Evolutionary conservation across 106 monocot species (phyloP).

Genomic region (Narthecium ossifragum): DNA sequence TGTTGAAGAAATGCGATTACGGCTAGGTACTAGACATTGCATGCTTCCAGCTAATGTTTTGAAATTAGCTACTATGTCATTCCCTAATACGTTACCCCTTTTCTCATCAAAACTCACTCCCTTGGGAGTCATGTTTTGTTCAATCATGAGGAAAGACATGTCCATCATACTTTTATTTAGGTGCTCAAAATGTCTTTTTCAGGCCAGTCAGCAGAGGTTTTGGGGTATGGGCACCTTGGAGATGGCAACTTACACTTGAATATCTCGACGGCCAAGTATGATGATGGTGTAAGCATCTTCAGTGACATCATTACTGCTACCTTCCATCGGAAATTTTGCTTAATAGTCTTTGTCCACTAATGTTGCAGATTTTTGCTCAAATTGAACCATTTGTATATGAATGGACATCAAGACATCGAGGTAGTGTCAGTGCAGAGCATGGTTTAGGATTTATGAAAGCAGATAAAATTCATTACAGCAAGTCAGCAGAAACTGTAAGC

Average conservation of each 20-base stretch:
- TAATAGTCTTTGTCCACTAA: neutral
- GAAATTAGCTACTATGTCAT: no score
- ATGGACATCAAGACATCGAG: constrained; percentile 78
- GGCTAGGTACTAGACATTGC: constrained; percentile 46
- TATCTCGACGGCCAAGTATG: constrained; percentile 54
- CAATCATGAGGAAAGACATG: no score
- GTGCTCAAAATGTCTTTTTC: constrained; percentile 1
- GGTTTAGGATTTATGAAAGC: constrained; percentile 98
- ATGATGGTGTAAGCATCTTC: constrained; percentile 72
- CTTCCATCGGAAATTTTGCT: no score
- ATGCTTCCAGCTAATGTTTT: neutral
- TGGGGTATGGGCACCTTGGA: constrained; percentile 95
- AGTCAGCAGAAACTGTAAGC: constrained; percentile 72
- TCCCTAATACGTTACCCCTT: no score
- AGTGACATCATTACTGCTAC: no score
- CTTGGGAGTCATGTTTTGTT: neutral
- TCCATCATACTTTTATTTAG: neutral
- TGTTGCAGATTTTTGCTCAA: constrained; percentile 58
- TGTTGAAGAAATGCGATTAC: constrained; percentile 79
- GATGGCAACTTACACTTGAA: constrained; percentile 96
- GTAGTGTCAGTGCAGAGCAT: constrained; percentile 98
- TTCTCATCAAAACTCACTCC: neutral
- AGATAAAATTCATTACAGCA: constrained; percentile 96
- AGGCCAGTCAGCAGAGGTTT: constrained; percentile 63
- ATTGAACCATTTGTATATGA: constrained; percentile 97